A percentile compares a stretch with the other conserved stretches of the same genome.
These are phyloP conservation scores for Trifolium dubium DNA, from an alignment of 306 rosid species.

Conservation along the genomic window DNA sequence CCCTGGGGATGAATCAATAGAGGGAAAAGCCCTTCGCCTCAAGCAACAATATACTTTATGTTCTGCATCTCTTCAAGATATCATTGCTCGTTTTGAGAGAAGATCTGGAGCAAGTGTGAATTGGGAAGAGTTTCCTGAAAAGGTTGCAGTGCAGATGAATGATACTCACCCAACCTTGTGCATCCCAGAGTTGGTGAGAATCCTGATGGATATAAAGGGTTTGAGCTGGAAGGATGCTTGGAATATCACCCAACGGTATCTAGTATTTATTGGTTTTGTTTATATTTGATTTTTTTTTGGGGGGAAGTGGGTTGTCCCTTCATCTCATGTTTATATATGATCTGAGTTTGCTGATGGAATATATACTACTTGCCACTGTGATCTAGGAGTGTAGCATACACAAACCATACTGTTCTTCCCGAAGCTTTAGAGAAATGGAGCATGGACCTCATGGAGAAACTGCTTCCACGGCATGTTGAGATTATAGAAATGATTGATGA, in stretches of 20 bases:
- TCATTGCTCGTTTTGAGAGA: slow-evolving; percentile 87
- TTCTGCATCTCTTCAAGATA: slow-evolving; percentile 98
- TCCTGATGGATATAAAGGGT: slow-evolving; percentile 83
- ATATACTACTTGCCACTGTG: slow-evolving; percentile 38
- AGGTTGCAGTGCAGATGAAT: slow-evolving; percentile 99
- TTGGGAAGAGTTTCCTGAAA: slow-evolving; percentile 91
- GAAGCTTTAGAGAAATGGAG: slow-evolving; percentile 99
- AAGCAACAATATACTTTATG: slow-evolving; percentile 97
- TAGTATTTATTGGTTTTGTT: not conserved
- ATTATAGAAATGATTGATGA: slow-evolving; percentile 87
- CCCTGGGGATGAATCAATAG: slow-evolving; percentile 94
- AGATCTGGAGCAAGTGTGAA: slow-evolving; percentile 68
- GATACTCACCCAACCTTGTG: slow-evolving; percentile 99
- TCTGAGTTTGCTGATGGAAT: slow-evolving; percentile 42
- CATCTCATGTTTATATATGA: slow-evolving; percentile 18
- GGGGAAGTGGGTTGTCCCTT: not conserved
- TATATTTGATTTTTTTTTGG: not conserved
- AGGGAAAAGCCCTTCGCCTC: slow-evolving; percentile 92
- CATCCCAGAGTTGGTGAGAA: slow-evolving; percentile 93
- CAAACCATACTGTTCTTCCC: slow-evolving; percentile 97
- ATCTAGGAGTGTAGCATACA: slow-evolving; percentile 91
- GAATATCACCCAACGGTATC: slow-evolving; percentile 86
- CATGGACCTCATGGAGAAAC: slow-evolving; percentile 80
- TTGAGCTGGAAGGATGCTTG: slow-evolving; percentile 95
- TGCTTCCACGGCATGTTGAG: slow-evolving; percentile 97